Base-by-base conservation (phyloP, 208 protist genomes). In the Wallacemonas collosoma region DNA sequence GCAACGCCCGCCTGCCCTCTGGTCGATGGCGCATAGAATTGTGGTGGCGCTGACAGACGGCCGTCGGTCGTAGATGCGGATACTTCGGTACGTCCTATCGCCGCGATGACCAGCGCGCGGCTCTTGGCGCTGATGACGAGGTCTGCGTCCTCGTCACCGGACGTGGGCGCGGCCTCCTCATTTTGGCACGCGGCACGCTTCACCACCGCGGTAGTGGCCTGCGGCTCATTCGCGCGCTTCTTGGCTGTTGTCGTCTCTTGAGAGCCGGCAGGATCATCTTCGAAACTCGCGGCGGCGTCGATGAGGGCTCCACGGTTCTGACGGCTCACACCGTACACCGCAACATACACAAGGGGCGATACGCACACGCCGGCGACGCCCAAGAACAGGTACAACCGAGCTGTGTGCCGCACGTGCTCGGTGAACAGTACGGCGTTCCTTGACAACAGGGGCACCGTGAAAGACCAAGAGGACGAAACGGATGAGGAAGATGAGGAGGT, bases 271-370 rank as follows among this genome's bases (percentile, higher is more conserved):
- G 56, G 8, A 3, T 26, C 3, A 5, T 62, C 8, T 39, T 74
- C 57, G 6, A 55, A 54, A n/a, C 55, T 4, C 2, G 40, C 35
- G 14, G 56, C 64, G 4, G 57, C 63, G 54, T 68, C 58, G 8
- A 74, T 56, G 43, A 76, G 47, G 38, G 43, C 60, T 3, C 48
- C 51, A 11, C 56, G n/a, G 40, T 78, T 65, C 35, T 55, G 43
- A 39, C 47, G 65, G 65, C 73, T 45, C 15, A 68, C 11, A 53
- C 57, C 50, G 73, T 73, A 69, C 15, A 60, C 68, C n/a, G 50
- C 48, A 35, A 9, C 40, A 40, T 48, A 72, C 11, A 71, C 43
- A 44, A 51, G 26, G n/a, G 64, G 17, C 39, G 39, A 48, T 12
- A 61, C 50, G 15, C n/a, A 72, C 41, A 66, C 56, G 17, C 44